A percentile compares a stretch with the other conserved stretches of the same genome.
Evolutionary conservation across 2,329 filamentous ascomycete species (phyloP).

Genomic region (Aspergillus fumigatus): DNA sequence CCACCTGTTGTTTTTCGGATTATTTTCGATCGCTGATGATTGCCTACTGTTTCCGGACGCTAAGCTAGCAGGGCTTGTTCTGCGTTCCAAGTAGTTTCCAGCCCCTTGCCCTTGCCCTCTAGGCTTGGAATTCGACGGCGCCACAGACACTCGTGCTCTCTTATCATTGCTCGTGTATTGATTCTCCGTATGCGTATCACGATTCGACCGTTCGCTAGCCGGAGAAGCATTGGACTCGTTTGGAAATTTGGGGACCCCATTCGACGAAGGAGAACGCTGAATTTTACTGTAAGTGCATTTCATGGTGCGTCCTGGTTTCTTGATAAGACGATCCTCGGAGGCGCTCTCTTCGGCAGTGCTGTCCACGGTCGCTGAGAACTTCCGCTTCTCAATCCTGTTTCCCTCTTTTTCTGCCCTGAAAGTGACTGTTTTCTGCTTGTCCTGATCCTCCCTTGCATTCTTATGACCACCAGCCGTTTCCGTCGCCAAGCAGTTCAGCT

Average conservation of each 20-base stretch:
- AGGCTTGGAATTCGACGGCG: constrained; percentile 3
- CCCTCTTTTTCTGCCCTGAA: constrained; percentile 13
- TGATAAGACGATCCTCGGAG: background rate
- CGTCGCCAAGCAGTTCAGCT: background rate
- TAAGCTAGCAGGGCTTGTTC: constrained; percentile 25
- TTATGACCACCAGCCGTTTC: background rate
- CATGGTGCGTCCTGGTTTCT: constrained; percentile 3
- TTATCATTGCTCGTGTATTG: constrained; percentile 8
- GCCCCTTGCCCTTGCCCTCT: constrained; percentile 12
- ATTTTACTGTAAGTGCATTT: constrained; percentile 19
- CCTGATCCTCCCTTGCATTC: background rate
- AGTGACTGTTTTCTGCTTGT: constrained; percentile 23
- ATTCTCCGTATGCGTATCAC: background rate
- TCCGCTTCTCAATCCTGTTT: constrained; percentile 1
- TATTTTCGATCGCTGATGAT: constrained; percentile 9
- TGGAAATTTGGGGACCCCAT: background rate
- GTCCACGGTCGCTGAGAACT: constrained; percentile 1
- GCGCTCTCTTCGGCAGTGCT: background rate
- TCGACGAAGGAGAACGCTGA: constrained; percentile 3
- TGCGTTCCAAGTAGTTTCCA: constrained; percentile 22
- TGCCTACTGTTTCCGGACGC: constrained; percentile 26
- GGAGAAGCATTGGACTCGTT: background rate
- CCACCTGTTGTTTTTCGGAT: constrained; percentile 4
- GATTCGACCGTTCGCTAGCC: background rate
- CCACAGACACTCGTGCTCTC: constrained; percentile 8